Evolutionary conservation across 2,329 filamentous ascomycete species (phyloP).

Genomic region (Aspergillus versicolor): DNA sequence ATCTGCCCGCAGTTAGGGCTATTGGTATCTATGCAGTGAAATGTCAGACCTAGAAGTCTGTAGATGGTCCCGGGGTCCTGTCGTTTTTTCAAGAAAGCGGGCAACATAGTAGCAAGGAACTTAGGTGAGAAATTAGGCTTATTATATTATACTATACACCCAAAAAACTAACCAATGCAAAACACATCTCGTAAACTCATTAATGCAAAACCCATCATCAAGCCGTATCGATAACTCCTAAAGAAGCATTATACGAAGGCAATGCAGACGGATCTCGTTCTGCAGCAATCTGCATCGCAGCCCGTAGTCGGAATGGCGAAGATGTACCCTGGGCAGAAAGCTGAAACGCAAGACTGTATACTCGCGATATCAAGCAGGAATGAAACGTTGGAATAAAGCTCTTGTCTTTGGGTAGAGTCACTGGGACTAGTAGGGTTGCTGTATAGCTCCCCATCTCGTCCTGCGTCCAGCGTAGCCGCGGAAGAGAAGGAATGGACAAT

Average conservation of each 20-base stretch:
- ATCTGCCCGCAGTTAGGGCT: too few species aligned
- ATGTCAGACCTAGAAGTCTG: too few species aligned
- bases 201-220: neutral
- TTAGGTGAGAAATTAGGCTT: too few species aligned
- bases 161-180: neutral
- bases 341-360: constrained; percentile 13
- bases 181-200: neutral
- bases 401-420: constrained; percentile 15
- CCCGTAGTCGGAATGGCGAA: constrained; percentile 1
- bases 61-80: too few species aligned
- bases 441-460: neutral
- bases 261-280: constrained; percentile 8
- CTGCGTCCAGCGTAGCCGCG: constrained; percentile 9
- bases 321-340: constrained; percentile 10
- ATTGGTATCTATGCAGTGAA: too few species aligned
- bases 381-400: constrained; percentile 18
- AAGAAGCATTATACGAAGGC: constrained; percentile 13
- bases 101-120: too few species aligned
- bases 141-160: too few species aligned
- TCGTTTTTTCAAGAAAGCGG: too few species aligned
- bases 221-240: constrained; percentile 8
- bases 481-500: constrained; percentile 9
- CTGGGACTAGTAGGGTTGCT: constrained; percentile 13
- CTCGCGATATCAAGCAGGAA: constrained; percentile 15
- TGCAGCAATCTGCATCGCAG: constrained; percentile 9